Evolutionary conservation across 1,284 basidiomycete genomes (phyloP).

Genomic region (Trametes polyzona): DNA sequence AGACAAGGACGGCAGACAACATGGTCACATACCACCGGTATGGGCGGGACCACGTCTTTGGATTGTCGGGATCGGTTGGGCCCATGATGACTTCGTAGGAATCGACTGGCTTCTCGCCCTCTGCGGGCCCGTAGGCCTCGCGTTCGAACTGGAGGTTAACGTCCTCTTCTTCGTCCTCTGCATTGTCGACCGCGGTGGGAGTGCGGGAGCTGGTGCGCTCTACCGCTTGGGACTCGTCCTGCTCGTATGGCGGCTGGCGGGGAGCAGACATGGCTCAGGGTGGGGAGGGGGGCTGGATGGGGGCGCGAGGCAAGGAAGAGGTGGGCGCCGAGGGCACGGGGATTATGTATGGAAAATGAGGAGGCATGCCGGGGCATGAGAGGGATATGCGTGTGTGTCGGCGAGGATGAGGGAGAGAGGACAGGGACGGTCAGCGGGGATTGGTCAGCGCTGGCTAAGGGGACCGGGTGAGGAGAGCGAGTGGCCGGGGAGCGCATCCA

Average conservation of each 20-base stretch:
- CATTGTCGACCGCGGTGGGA: constrained; percentile 29
- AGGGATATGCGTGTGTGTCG: neutral
- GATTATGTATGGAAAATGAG: neutral
- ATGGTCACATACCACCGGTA: constrained; percentile 71
- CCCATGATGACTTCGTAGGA: constrained; percentile 45
- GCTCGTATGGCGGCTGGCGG: neutral
- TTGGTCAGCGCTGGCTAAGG: neutral
- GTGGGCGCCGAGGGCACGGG: neutral
- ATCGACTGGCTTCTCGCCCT: constrained; percentile 35
- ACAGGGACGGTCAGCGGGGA: neutral
- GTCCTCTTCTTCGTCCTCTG: constrained; percentile 34
- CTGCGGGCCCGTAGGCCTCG: constrained; percentile 30
- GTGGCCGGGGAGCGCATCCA: neutral
- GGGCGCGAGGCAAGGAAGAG: neutral
- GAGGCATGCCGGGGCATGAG: neutral
- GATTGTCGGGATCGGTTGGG: constrained; percentile 45
- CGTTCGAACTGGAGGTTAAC: constrained; percentile 31
- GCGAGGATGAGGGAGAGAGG: neutral
- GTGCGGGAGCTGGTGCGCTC: constrained; percentile 16
- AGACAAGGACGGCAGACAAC: constrained; percentile 61
- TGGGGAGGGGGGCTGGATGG: neutral
- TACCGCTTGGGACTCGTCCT: neutral
- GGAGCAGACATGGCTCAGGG: constrained; percentile 1
- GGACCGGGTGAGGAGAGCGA: neutral
- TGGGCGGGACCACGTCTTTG: constrained; percentile 62